Evolutionary conservation across 2,329 filamentous ascomycete genomes (phyloP), one percentile per base, ranked within the genome.

Genomic region (Pseudogymnoascus sp.): DNA sequence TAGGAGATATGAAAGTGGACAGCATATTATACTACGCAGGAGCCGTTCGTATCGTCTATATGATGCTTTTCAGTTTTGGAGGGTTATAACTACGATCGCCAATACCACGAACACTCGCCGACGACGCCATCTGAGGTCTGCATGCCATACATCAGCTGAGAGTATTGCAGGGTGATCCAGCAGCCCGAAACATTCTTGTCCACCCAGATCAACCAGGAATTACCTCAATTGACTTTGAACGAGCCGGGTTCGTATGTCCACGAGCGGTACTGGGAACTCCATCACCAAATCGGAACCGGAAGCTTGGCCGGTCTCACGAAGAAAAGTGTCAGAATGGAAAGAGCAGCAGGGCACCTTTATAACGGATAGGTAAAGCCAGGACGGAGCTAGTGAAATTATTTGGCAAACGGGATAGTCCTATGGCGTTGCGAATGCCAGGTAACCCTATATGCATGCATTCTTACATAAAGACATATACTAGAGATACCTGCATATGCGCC

Each of bases 1-100:
- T 78, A 4, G 73, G 75, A 5, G 66, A 69, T 7, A 25, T 5
- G 5, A 45, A 45, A 25, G 41, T 19, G 5, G 23, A 49, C 12
- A 49, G 42, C 23, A n/a, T 28, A 28, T 28, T 49, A 49, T 49
- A 49, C 42, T 49, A 49, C 3, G 4, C 14, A 49, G 14, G 23
- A 16, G 42, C 42, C 2, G 23, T 49, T 28, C 12, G 12, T 49
- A 49, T 49, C 28, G 23, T 49, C 23, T 16, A 49, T 49, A 49
- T 49, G 12, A 49, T 49, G 23, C 19, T 39, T 45, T 12, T 45
- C n/a, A 45, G 41, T 22, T 45, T 45, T 23, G 41, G 41, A 45
- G 41, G 22, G 4, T 45, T 45, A 5, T 5, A 7, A 8, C 25
- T 45, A n/a, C 41, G 11, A 45, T 23, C 11, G 19, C 41, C 22